A percentile compares a stretch with the other conserved stretches of the same genome.
Evolutionary conservation across 2,329 filamentous ascomycete species (phyloP).

Genomic region (Diaporthe humulicola): DNA sequence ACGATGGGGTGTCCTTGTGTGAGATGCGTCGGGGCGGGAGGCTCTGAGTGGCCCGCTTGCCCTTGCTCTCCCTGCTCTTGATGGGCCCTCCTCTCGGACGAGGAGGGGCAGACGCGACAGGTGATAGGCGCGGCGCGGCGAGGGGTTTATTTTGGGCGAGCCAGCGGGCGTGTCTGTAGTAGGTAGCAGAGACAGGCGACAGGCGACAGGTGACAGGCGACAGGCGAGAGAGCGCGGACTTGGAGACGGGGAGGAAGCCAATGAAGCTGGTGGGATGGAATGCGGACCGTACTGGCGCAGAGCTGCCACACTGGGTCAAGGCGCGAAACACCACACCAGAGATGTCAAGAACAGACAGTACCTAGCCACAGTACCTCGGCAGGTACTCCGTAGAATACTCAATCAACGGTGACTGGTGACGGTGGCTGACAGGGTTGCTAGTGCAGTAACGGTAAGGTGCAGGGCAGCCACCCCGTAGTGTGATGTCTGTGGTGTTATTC

Average conservation of each 20-base stretch:
- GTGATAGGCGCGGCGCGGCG: constrained; percentile 13
- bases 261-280: constrained; percentile 22
- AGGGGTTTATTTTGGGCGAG: constrained; percentile 1
- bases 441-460: constrained; percentile 13
- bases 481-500: constrained; percentile 6
- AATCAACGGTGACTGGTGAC: constrained; percentile 8
- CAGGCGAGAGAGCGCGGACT: not conserved
- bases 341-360: not conserved
- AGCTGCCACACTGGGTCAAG: constrained; percentile 3
- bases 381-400: no score
- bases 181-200: not conserved
- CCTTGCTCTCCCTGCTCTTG: constrained; percentile 15
- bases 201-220: not conserved
- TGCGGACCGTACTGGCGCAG: constrained; percentile 16
- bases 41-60: constrained; percentile 25
- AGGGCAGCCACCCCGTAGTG: not conserved
- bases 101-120: constrained; percentile 24
- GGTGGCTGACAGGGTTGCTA: constrained; percentile 12
- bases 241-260: constrained; percentile 27
- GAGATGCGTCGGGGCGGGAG: constrained; percentile 12
- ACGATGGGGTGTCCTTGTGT: constrained; percentile 24
- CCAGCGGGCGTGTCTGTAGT: constrained; percentile 8
- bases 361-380: not conserved
- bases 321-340: not conserved
- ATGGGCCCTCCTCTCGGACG: constrained; percentile 15